phyloP scores from a whole-genome alignment of 768 basidiomycete genomes.

The Clavaria fumosa region DNA sequence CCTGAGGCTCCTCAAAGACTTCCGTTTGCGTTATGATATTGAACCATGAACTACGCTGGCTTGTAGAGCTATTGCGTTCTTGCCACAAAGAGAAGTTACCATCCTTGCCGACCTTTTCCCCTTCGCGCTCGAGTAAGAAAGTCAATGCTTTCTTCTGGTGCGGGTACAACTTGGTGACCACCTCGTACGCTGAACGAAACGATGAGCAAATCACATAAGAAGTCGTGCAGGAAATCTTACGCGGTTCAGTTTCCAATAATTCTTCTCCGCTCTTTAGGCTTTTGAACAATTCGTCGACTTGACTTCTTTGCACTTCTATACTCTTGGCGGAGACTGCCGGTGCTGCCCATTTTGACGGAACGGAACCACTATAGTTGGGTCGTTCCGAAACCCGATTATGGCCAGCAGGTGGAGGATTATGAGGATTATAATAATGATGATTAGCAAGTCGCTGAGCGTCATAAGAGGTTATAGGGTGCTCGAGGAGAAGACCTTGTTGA shows the following conservation, averaged over 20 bases:
- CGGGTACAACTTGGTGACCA: conserved; percentile 82
- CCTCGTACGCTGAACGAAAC: conserved; percentile 34
- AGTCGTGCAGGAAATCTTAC: conserved; percentile 29
- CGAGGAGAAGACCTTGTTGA: conserved; percentile 51
- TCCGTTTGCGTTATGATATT: conserved; percentile 79
- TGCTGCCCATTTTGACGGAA: conserved; percentile 39
- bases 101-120: conserved; percentile 39
- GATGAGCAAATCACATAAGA: conserved; percentile 8
- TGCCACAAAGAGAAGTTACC: conserved; percentile 67
- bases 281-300: conserved; percentile 90
- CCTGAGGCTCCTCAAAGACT: conserved; percentile 44
- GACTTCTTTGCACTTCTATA: conserved; percentile 82
- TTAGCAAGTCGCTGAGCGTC: conserved; percentile 44
- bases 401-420: conserved; percentile 65
- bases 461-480: conserved; percentile 62
- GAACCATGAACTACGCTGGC: conserved; percentile 42
- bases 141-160: conserved; percentile 98
- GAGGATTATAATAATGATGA: conserved; percentile 76
- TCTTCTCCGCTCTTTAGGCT: conserved; percentile 80
- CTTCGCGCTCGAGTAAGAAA: conserved; percentile 81
- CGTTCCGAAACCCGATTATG: conserved; percentile 29
- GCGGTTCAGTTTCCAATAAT: conserved; percentile 68
- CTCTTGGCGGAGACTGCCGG: conserved; percentile 51
- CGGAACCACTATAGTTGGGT: conserved; percentile 20
- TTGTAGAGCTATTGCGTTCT: conserved; percentile 30